A percentile compares a stretch with the other conserved stretches of the same genome.
phyloP scores from a whole-genome alignment of 1,284 basidiomycete species.

The Calocybe gambosa region DNA sequence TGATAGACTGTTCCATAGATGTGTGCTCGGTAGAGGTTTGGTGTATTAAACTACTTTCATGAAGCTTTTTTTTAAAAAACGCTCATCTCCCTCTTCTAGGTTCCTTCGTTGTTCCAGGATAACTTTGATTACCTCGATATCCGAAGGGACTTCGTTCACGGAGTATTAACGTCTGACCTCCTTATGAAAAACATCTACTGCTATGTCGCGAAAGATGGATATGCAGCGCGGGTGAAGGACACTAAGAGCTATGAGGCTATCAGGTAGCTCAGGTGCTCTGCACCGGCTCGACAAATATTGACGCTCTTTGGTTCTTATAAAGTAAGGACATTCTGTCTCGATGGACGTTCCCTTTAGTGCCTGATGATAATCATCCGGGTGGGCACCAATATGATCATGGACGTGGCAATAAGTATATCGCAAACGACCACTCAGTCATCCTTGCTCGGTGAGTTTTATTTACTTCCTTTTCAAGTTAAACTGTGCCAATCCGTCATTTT shows the following conservation, averaged over 20 bases:
- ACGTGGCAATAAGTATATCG: conserved; percentile 82
- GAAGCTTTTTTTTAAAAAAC: background rate
- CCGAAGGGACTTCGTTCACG: conserved; percentile 90
- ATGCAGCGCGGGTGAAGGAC: conserved; percentile 85
- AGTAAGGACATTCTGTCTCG: conserved; percentile 89
- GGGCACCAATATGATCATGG: conserved; percentile 78
- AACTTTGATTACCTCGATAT: conserved; percentile 98
- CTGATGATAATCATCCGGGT: conserved; percentile 87
- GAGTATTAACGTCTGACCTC: conserved; percentile 93
- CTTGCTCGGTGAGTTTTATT: conserved; percentile 62
- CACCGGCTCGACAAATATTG: background rate
- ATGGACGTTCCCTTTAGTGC: conserved; percentile 93
- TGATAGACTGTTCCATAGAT: conserved; percentile 86
- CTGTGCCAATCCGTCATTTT: conserved; percentile 1
- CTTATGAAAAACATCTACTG: conserved; percentile 94
- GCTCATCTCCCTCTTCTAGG: conserved; percentile 37
- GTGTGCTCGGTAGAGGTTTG: conserved; percentile 86
- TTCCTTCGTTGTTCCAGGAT: conserved; percentile 95
- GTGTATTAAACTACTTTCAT: background rate
- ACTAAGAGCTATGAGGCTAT: conserved; percentile 87
- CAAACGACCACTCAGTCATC: conserved; percentile 65
- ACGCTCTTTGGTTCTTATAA: background rate
- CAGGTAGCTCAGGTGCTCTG: conserved; percentile 43
- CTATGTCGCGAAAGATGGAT: conserved; percentile 80
- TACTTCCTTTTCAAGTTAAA: conserved; percentile 4